Evolutionary conservation across 192 early-diverging fungal species (phyloP).

Genomic region (Backusella westeae): DNA sequence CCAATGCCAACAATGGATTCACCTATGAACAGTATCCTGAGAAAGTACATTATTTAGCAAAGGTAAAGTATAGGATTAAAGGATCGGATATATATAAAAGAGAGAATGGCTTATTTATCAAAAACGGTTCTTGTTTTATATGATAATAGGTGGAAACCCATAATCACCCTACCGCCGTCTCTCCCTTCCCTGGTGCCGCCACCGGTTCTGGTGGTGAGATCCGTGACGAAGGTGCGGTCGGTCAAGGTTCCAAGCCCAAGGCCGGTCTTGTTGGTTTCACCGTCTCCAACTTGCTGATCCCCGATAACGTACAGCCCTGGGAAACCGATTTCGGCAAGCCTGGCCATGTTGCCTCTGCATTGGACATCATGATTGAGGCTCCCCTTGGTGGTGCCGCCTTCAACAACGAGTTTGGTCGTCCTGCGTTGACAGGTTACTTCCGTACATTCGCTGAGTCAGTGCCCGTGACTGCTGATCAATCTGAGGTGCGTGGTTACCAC

Average conservation of each 20-base stretch:
- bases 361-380: conserved; percentile 98
- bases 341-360: conserved; percentile 83
- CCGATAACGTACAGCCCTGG: conserved; percentile 91
- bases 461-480: conserved; percentile 46
- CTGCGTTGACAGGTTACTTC: conserved; percentile 94
- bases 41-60: conserved; percentile 85
- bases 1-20: conserved; percentile 41
- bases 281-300: conserved; percentile 93
- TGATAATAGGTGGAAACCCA: conserved; percentile 87
- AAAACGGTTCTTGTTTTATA: neutral
- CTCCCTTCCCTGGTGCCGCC: conserved; percentile 96
- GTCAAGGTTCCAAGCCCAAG: conserved; percentile 92
- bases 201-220: conserved; percentile 99
- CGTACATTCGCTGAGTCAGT: conserved; percentile 80
- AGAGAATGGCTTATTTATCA: neutral
- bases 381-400: conserved; percentile 98
- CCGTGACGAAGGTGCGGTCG: conserved; percentile 98
- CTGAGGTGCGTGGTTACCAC: conserved; percentile 93
- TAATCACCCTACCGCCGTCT: conserved; percentile 99
- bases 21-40: conserved; percentile 66
- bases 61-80: conserved; percentile 42
- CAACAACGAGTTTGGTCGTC: conserved; percentile 99
- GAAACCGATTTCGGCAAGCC: conserved; percentile 87
- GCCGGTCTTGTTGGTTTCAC: conserved; percentile 95
- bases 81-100: neutral